Percentiles rank a stretch among this genome's conserved stretches.
Evolutionary conservation across 139 green algal genomes (phyloP).

Genomic region (Tetraselmis striata): DNA sequence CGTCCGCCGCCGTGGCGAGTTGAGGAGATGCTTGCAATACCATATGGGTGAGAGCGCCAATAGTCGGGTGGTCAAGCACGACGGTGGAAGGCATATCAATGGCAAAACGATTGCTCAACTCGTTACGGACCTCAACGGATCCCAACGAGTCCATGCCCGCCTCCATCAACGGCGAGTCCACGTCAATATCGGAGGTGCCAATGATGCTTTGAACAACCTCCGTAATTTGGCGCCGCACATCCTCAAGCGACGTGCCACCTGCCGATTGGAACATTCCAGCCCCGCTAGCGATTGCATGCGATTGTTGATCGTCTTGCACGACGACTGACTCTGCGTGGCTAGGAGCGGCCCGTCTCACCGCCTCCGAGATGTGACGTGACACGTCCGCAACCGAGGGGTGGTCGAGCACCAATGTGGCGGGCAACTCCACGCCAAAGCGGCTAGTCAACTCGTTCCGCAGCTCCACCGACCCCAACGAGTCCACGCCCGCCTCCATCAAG

Average conservation of each 20-base stretch:
- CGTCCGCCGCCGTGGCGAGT: slow-evolving; percentile 12
- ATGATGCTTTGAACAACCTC: slow-evolving; percentile 7
- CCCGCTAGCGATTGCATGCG: no score
- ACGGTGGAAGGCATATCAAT: no score
- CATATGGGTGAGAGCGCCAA: not conserved
- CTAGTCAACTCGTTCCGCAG: slow-evolving; percentile 56
- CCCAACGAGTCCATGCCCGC: not conserved
- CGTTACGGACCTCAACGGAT: no score
- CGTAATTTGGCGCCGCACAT: no score
- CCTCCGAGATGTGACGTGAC: slow-evolving; percentile 16
- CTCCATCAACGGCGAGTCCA: slow-evolving; percentile 22
- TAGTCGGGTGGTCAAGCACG: no score
- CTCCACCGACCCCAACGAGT: slow-evolving; percentile 73
- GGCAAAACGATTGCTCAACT: no score
- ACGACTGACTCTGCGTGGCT: no score
- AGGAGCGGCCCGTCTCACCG: not conserved
- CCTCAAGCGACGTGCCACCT: no score
- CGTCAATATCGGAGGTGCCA: not conserved
- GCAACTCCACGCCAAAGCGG: slow-evolving; percentile 19
- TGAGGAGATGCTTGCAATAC: no score
- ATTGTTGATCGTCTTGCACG: no score
- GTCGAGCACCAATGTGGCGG: slow-evolving; percentile 59
- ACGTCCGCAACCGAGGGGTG: slow-evolving; percentile 50
- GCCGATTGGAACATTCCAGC: no score
- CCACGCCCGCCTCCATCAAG: slow-evolving; percentile 71